phyloP scores from a whole-genome alignment of 75 land plant genomes.

The Gnetum montanum region DNA sequence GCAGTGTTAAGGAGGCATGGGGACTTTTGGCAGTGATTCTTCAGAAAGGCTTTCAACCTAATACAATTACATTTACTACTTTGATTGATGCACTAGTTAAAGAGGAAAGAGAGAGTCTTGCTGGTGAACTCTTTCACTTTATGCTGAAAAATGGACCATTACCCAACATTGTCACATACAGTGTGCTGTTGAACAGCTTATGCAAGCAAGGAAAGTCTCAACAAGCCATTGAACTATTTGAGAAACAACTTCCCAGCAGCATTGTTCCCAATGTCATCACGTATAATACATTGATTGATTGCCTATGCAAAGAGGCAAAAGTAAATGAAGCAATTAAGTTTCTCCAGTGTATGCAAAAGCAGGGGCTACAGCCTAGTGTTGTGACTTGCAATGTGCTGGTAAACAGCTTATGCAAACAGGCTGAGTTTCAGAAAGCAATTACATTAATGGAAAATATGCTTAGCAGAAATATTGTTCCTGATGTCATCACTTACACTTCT shows the following conservation, averaged over 20 bases:
- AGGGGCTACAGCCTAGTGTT: constrained; percentile 15
- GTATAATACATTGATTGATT: constrained; percentile 49
- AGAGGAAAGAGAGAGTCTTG: constrained; percentile 21
- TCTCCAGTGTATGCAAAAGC: constrained; percentile 32
- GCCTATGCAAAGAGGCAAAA: constrained; percentile 35
- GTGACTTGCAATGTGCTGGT: constrained; percentile 56
- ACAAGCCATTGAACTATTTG: constrained; percentile 30
- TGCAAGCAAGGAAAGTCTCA: constrained; percentile 36
- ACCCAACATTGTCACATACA: constrained; percentile 42
- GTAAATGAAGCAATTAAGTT: constrained; percentile 23
- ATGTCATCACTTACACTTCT: constrained; percentile 39
- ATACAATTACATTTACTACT: constrained; percentile 40
- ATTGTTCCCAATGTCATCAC: constrained; percentile 32
- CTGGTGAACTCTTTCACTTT: constrained; percentile 27
- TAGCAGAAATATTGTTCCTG: constrained; percentile 14
- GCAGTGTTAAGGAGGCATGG: constrained; percentile 38
- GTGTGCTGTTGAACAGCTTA: constrained; percentile 51
- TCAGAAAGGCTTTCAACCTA: constrained; percentile 22
- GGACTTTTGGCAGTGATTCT: constrained; percentile 29
- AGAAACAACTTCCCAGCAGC: constrained; percentile 26
- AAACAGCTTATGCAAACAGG: constrained; percentile 38
- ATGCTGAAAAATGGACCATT: constrained; percentile 26
- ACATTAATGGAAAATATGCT: constrained; percentile 26
- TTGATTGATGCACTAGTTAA: constrained; percentile 42
- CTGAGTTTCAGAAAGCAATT: constrained; percentile 42